Evolutionary conservation across 305 asterid species (phyloP), one percentile per base, ranked within the genome.

Genomic region (Solanum hybrid): DNA sequence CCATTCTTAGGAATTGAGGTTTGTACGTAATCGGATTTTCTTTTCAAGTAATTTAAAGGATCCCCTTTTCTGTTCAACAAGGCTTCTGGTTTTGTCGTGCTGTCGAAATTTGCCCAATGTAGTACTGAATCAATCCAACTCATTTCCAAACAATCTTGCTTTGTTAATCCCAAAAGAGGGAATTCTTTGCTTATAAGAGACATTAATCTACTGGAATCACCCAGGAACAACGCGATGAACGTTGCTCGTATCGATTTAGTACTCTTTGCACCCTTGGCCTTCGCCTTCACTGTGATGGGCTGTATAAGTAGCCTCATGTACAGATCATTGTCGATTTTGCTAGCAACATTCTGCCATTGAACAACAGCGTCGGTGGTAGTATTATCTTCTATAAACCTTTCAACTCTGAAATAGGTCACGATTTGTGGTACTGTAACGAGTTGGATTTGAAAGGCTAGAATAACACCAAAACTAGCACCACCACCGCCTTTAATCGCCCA

Each of bases 401-500:
- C 32, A 26, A 89, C 89, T 26, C 75, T 27, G 51, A 93, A 93
- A 79, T 90, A 89, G 1, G 93, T 92, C 14, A 92, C 92, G 1
- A 2, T n/a, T 1, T 75, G 79, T 0, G 95, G 95, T 29, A 92
- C 91, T 0, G 10, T 73, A 11, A 93, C 93, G 2, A 93, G 91
- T 72, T 89, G 45, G 10, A 93, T 51, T 87, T 89, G 89, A 88
- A 88, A 92, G 2, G 94, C 83, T 7, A 92, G 27, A 4, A 93
- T 68, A 1, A 93, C 93, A 3, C 94, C 92, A 39, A 93, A 93
- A 80, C 95, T 93, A 10, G 93, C 93, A 10, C 92, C 94, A 24
- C 93, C 93, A 37, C 95, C 95, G 1, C 95, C 94, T 2, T 90
- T 82, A 10, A 93, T 93, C 15, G 95, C 95, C 95, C 94, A 93